These are phyloP conservation scores for Neonectria hederae DNA, from an alignment of 2,329 filamentous ascomycete species.

Conservation along the genomic window DNA sequence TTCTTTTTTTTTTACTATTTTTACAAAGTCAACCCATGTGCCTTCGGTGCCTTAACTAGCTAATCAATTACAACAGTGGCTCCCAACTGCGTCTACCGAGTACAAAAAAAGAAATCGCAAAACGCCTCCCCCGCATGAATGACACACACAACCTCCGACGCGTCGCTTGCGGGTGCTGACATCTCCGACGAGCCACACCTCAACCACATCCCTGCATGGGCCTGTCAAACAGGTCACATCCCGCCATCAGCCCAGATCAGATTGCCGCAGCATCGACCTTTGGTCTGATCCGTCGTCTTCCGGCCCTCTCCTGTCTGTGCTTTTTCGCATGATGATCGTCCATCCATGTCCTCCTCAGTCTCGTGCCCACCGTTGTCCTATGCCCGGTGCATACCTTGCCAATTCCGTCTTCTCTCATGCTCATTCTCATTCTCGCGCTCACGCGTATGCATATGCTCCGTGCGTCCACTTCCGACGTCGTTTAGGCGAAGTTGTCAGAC, in stretches of 20 bases:
- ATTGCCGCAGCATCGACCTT: slow-evolving; percentile 22
- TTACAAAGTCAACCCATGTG: slow-evolving; percentile 30
- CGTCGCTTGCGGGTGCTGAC: slow-evolving; percentile 14
- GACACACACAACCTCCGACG: slow-evolving; percentile 16
- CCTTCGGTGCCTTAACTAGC: slow-evolving; percentile 13
- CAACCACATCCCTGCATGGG: slow-evolving; percentile 14
- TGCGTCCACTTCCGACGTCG: slow-evolving; percentile 1
- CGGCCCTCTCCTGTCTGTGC: slow-evolving; percentile 28
- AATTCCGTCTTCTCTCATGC: slow-evolving; percentile 6
- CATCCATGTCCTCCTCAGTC: slow-evolving; percentile 23
- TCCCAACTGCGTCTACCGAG: slow-evolving; percentile 12
- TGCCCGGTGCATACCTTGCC: slow-evolving; percentile 12
- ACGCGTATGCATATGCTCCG: slow-evolving; percentile 4
- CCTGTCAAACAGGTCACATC: slow-evolving; percentile 23
- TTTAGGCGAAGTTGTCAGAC: slow-evolving; percentile 89
- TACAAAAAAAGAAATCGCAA: slow-evolving; percentile 23
- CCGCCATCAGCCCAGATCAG: slow-evolving; percentile 17
- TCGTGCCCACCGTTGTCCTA: slow-evolving; percentile 9
- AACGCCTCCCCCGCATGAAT: slow-evolving; percentile 37
- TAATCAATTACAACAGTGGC: slow-evolving; percentile 36
- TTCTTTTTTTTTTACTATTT: slow-evolving; percentile 28
- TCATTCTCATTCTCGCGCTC: slow-evolving; percentile 17
- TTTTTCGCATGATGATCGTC: slow-evolving; percentile 24
- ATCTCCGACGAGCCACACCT: slow-evolving; percentile 18
- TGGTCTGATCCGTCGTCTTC: slow-evolving; percentile 23